Conservation (phyloP, 495 filamentous ascomycete genomes). For the Penicillium simplicissimum region DNA sequence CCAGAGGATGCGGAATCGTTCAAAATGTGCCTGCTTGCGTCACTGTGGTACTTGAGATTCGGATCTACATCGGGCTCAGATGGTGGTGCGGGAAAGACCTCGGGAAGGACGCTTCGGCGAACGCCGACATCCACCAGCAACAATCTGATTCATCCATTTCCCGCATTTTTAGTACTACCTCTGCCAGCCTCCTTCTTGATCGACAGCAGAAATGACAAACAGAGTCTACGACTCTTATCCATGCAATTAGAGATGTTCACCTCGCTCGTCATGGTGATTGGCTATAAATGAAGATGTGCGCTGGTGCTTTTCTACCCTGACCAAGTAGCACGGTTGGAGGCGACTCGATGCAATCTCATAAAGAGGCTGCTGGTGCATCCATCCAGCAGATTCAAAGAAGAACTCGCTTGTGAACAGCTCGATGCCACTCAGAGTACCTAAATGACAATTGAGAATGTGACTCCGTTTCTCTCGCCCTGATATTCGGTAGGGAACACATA, state of each 20-base stretch:
- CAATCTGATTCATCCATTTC: not conserved
- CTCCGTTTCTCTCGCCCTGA: constrained; percentile 64
- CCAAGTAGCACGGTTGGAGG: not conserved
- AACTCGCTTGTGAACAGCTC: not conserved
- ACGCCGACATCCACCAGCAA: constrained; percentile 13
- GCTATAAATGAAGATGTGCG: not conserved
- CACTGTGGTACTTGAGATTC: constrained; percentile 5
- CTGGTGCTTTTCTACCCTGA: not conserved
- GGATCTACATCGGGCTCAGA: not conserved
- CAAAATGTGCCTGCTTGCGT: not conserved
- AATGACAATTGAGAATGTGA: constrained; percentile 58
- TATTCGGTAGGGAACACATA: constrained; percentile 58
- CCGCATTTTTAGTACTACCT: not conserved
- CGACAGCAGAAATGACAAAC: not conserved
- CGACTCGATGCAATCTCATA: not conserved
- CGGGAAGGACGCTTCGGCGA: constrained; percentile 6
- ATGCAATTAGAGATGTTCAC: not conserved
- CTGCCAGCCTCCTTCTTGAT: constrained; percentile 1
- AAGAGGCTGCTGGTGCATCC: not conserved
- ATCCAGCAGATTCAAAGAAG: not conserved
- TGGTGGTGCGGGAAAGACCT: not conserved
- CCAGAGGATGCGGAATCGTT: not conserved
- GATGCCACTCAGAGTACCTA: constrained; percentile 68
- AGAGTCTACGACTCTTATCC: not conserved
- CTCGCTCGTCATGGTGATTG: not conserved